Percentiles rank a stretch among this genome's conserved stretches.
phyloP scores from a whole-genome alignment of 2,329 filamentous ascomycete species.

The Hymenoscyphus occultus region DNA sequence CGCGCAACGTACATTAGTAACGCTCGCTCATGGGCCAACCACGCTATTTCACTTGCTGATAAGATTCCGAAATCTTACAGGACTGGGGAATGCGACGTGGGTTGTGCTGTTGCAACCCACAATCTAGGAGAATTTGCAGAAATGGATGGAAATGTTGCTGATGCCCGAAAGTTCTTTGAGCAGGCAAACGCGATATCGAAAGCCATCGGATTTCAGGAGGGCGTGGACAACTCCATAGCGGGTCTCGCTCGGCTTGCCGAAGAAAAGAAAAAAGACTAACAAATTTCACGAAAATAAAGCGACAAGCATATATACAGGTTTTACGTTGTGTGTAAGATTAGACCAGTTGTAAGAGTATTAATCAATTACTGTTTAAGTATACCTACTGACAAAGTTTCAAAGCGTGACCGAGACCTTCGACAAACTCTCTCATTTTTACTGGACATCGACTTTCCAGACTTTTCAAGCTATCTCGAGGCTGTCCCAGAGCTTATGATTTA shows the following conservation, averaged over 20 bases:
- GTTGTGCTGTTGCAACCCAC: slow-evolving; percentile 79
- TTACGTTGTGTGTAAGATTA: not conserved
- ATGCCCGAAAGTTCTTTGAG: slow-evolving; percentile 66
- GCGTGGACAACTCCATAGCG: slow-evolving; percentile 50
- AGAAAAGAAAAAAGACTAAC: not conserved
- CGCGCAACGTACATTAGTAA: slow-evolving; percentile 63
- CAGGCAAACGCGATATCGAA: slow-evolving; percentile 64
- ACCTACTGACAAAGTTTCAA: not conserved
- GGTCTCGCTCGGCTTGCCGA: slow-evolving; percentile 42
- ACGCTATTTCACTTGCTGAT: slow-evolving; percentile 66
- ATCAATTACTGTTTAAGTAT: not conserved
- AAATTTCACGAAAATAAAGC: not conserved
- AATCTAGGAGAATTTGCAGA: slow-evolving; percentile 83
- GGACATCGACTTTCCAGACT: not conserved
- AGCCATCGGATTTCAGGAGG: slow-evolving; percentile 51
- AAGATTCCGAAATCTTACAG: slow-evolving; percentile 64
- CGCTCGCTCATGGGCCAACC: slow-evolving; percentile 74
- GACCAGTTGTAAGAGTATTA: not conserved
- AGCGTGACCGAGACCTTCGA: not conserved
- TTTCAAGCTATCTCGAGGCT: not conserved
- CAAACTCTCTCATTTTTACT: not conserved
- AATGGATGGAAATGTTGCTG: slow-evolving; percentile 62
- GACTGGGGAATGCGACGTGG: slow-evolving; percentile 77
- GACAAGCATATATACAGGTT: not conserved
- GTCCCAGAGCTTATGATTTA: not conserved